phyloP scores from a whole-genome alignment of 2,329 filamentous ascomycete species.

The Trichoderma lentiforme region DNA sequence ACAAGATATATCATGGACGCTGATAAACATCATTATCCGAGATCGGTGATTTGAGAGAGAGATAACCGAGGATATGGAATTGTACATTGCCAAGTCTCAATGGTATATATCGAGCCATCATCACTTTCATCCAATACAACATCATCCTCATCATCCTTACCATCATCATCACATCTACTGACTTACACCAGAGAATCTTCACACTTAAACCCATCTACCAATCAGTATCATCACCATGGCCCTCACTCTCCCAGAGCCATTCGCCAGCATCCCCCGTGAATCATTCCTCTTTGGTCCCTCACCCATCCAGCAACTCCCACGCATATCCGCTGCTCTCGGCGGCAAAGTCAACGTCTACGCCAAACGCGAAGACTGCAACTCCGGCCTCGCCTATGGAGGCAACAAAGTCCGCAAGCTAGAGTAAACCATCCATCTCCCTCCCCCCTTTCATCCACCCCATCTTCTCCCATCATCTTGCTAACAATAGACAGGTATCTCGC shows the following conservation, averaged over 20 bases:
- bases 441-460: not conserved
- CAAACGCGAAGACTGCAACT: constrained; percentile 71
- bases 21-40: not conserved
- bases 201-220: not conserved
- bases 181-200: not conserved
- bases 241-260: constrained; percentile 55
- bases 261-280: constrained; percentile 60
- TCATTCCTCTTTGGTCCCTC: constrained; percentile 64
- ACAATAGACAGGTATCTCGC: constrained; percentile 52
- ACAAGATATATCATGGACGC: not conserved
- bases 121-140: not conserved
- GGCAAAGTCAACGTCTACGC: constrained; percentile 62
- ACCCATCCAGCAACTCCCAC: constrained; percentile 63
- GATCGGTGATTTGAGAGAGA: not conserved
- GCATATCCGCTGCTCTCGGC: constrained; percentile 60
- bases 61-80: not conserved
- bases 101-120: not conserved
- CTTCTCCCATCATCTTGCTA: not conserved
- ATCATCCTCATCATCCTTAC: not conserved
- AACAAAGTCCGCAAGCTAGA: constrained; percentile 70
- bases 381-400: constrained; percentile 62
- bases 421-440: constrained; percentile 30
- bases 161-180: too few species aligned
- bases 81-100: not conserved
- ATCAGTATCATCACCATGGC: constrained; percentile 23